Evolutionary conservation across 768 basidiomycete genomes (phyloP).

Genomic region (Omphalotus guepiniiformis): DNA sequence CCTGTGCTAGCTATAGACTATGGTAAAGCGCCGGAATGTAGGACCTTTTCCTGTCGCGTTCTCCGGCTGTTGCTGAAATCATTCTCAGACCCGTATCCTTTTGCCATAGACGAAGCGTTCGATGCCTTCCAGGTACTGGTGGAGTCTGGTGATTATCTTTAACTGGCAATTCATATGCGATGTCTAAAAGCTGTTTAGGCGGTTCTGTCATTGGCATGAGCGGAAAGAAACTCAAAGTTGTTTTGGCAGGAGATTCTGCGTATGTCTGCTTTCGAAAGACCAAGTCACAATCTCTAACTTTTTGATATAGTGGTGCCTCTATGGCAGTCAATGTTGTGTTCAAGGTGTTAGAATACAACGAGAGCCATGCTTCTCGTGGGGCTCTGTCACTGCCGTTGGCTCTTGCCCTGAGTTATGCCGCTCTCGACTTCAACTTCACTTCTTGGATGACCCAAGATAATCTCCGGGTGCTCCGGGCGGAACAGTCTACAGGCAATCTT

Average conservation of each 20-base stretch:
- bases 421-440: constrained; percentile 96
- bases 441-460: constrained; percentile 93
- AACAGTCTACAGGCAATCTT: constrained; percentile 82
- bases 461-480: constrained; percentile 77
- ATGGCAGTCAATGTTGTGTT: constrained; percentile 82
- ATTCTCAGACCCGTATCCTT: constrained; percentile 82
- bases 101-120: constrained; percentile 92
- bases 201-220: constrained; percentile 86
- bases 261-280: constrained; percentile 39
- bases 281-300: not conserved
- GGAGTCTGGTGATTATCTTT: constrained; percentile 49
- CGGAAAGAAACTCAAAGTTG: constrained; percentile 70
- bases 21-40: constrained; percentile 96
- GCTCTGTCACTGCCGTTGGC: constrained; percentile 71
- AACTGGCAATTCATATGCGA: not conserved
- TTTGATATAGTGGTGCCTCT: constrained; percentile 69
- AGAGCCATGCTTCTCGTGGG: constrained; percentile 28
- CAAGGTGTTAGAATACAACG: constrained; percentile 67
- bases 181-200: constrained; percentile 26
- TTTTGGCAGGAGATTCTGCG: constrained; percentile 96
- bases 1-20: constrained; percentile 89
- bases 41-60: constrained; percentile 18
- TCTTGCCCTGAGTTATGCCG: constrained; percentile 85
- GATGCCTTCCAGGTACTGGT: constrained; percentile 82
- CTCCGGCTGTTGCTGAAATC: constrained; percentile 7